Conservation (phyloP, 495 filamentous ascomycete species). For the Daldinia caldariorum region DNA sequence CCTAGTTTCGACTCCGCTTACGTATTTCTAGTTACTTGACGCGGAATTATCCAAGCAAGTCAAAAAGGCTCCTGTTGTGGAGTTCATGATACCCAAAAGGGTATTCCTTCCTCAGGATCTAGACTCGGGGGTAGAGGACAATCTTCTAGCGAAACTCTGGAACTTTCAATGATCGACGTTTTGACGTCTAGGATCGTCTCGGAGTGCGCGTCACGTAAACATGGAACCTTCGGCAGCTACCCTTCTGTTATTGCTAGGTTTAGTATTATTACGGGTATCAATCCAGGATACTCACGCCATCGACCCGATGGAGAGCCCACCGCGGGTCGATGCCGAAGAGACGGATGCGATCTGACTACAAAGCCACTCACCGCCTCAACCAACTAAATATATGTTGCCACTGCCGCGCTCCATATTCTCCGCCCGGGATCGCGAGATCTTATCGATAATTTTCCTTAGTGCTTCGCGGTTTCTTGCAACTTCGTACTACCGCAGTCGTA, state of each 20-base stretch:
- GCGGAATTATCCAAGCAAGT: slow-evolving; percentile 82
- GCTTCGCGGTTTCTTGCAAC: slow-evolving; percentile 36
- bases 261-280: slow-evolving; percentile 19
- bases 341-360: slow-evolving; percentile 29
- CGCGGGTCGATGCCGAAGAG: slow-evolving; percentile 32
- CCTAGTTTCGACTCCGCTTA: slow-evolving; percentile 40
- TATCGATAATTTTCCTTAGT: slow-evolving; percentile 11
- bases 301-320: slow-evolving; percentile 21
- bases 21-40: slow-evolving; percentile 70
- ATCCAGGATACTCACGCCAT: slow-evolving; percentile 29
- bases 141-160: slow-evolving; percentile 65
- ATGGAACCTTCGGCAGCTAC: slow-evolving; percentile 17
- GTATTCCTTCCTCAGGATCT: slow-evolving; percentile 73
- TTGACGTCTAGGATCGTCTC: slow-evolving; percentile 13
- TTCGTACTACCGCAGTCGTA: slow-evolving; percentile 33
- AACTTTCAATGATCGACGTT: slow-evolving; percentile 55
- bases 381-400: slow-evolving; percentile 19
- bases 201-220: slow-evolving; percentile 14
- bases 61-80: slow-evolving; percentile 86
- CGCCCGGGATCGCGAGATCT: slow-evolving; percentile 23
- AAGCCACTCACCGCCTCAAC: slow-evolving; percentile 40
- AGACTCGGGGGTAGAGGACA: slow-evolving; percentile 55
- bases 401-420: slow-evolving; percentile 31
- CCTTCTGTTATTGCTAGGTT: slow-evolving; percentile 18
- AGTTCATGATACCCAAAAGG: slow-evolving; percentile 91